phyloP scores from a whole-genome alignment of 176 grass and related monocot genomes.

The Zea luxurians region DNA sequence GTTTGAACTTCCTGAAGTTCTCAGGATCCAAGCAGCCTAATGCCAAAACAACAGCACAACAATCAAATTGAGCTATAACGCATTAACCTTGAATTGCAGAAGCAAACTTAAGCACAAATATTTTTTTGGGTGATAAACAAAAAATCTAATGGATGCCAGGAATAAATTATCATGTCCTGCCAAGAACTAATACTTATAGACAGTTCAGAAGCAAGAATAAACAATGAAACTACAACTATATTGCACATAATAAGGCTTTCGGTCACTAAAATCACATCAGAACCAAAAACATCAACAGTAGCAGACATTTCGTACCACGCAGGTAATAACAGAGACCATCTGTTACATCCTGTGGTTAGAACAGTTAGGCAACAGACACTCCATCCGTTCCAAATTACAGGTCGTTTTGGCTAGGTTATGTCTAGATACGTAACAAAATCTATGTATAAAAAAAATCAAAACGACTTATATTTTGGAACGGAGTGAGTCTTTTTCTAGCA shows the following conservation, averaged over 20 bases:
- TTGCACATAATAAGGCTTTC: not conserved
- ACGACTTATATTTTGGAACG: too few relatives aligned
- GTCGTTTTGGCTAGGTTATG: too few relatives aligned
- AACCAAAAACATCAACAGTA: not conserved
- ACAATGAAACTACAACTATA: not conserved
- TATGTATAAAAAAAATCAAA: too few relatives aligned
- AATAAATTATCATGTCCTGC: not conserved
- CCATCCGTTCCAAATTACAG: too few relatives aligned
- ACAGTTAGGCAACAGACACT: not conserved
- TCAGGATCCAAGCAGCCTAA: conserved; percentile 82
- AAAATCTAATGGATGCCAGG: not conserved
- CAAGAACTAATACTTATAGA: not conserved
- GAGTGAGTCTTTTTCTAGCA: not conserved
- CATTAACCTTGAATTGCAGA: not conserved
- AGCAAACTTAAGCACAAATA: not conserved
- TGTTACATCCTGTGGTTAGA: not conserved
- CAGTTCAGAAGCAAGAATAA: not conserved
- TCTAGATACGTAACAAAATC: too few relatives aligned
- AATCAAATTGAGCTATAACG: not conserved
- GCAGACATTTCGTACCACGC: not conserved
- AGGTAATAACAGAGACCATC: not conserved
- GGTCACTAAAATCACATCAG: not conserved
- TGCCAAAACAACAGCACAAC: not conserved
- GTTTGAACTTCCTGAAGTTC: conserved; percentile 87
- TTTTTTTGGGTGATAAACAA: not conserved